These are phyloP conservation scores for Metarhizium rileyi DNA, from an alignment of 2,329 filamentous ascomycete species.

Conservation along the genomic window DNA sequence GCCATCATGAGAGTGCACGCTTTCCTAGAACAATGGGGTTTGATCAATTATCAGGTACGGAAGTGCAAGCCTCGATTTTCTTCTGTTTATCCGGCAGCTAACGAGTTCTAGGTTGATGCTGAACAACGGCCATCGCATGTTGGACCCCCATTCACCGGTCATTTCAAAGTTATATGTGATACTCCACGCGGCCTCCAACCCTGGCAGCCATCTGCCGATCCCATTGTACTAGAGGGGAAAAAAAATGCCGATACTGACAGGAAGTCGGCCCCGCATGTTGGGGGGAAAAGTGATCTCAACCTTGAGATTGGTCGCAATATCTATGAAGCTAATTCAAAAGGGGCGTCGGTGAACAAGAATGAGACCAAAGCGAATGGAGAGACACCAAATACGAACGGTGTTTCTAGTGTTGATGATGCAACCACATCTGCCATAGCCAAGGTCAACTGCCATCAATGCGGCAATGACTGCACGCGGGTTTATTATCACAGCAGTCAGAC, in stretches of 20 bases:
- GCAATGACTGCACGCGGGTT: slow-evolving; percentile 69
- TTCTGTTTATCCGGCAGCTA: neutral
- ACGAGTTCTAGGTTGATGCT: slow-evolving; percentile 69
- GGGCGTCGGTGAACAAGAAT: slow-evolving; percentile 55
- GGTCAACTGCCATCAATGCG: slow-evolving; percentile 83
- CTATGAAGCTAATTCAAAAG: slow-evolving; percentile 85
- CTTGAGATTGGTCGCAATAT: slow-evolving; percentile 92
- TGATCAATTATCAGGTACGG: slow-evolving; percentile 94
- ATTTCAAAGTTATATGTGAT: slow-evolving; percentile 93
- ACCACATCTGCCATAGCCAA: slow-evolving; percentile 57
- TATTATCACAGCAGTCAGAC: slow-evolving; percentile 50
- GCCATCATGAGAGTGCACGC: slow-evolving; percentile 98
- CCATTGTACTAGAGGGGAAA: slow-evolving; percentile 53
- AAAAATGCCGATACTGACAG: slow-evolving; percentile 60
- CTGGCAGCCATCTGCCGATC: slow-evolving; percentile 82
- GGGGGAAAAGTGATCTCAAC: slow-evolving; percentile 72
- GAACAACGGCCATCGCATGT: slow-evolving; percentile 92
- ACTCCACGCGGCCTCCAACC: slow-evolving; percentile 90
- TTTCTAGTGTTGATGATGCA: slow-evolving; percentile 45
- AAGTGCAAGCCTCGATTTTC: neutral
- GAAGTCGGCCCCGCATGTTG: slow-evolving; percentile 55
- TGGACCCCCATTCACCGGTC: slow-evolving; percentile 91
- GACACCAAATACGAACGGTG: slow-evolving; percentile 54
- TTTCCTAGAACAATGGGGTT: slow-evolving; percentile 95
- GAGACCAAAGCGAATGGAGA: slow-evolving; percentile 73